These are phyloP conservation scores for Carex cristatella DNA, from an alignment of 176 grass and related monocot genomes.

Conservation along the genomic window DNA sequence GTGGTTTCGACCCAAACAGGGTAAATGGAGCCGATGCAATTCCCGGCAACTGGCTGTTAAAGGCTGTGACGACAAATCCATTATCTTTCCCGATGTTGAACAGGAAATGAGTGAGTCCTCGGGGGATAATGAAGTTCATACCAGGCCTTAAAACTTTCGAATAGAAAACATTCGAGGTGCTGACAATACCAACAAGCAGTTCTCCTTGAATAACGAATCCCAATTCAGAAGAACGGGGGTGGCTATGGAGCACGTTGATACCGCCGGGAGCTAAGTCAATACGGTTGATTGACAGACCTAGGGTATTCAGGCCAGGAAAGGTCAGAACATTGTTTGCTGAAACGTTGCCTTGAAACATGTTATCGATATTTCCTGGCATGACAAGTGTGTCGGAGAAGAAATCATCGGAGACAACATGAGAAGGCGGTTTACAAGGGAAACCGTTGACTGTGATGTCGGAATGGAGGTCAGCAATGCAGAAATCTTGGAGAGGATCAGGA, in stretches of 20 bases:
- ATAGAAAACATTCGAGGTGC: slow-evolving; percentile 29
- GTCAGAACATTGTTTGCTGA: slow-evolving; percentile 31
- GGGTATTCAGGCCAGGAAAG: slow-evolving; percentile 61
- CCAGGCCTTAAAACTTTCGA: slow-evolving; percentile 35
- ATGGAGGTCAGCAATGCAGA: slow-evolving; percentile 28
- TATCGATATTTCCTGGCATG: slow-evolving; percentile 17
- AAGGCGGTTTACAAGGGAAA: slow-evolving; percentile 38
- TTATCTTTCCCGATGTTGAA: slow-evolving; percentile 32
- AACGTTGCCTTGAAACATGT: slow-evolving; percentile 50
- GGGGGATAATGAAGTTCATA: slow-evolving; percentile 48
- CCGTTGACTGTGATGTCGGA: slow-evolving; percentile 18
- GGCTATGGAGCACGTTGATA: slow-evolving; percentile 59
- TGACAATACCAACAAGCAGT: slow-evolving; percentile 51
- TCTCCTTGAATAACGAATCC: slow-evolving; percentile 43
- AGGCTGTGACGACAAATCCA: slow-evolving; percentile 39
- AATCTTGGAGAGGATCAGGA: slow-evolving; percentile 63
- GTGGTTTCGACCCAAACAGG: slow-evolving; percentile 42
- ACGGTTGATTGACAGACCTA: slow-evolving; percentile 59
- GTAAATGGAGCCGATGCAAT: slow-evolving; percentile 32
- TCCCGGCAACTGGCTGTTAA: slow-evolving; percentile 49
- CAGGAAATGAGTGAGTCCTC: slow-evolving; percentile 58
- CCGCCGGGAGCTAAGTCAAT: slow-evolving; percentile 43
- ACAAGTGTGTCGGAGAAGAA: slow-evolving; percentile 45
- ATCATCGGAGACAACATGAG: slow-evolving; percentile 28
- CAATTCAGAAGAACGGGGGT: slow-evolving; percentile 63